These are phyloP conservation scores for Dimocarpus longan DNA, from an alignment of 345 rosid species.

Conservation along the genomic window DNA sequence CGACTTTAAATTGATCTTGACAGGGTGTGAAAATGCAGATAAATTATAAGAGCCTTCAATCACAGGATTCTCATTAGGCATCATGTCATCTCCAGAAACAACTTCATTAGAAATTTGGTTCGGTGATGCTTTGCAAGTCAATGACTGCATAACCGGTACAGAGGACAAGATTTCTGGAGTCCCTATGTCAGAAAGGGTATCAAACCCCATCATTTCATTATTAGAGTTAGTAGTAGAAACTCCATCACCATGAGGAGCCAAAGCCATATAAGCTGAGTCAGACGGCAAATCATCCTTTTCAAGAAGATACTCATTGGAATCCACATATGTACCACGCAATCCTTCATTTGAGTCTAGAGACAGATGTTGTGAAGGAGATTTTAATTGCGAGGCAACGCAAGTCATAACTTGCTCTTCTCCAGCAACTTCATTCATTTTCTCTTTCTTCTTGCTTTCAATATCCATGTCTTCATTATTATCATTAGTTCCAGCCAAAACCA, in stretches of 20 bases:
- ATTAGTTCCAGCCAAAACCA: constrained; percentile 25
- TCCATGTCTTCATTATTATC: constrained; percentile 30
- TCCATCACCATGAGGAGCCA: constrained; percentile 34
- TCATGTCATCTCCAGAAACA: constrained; percentile 33
- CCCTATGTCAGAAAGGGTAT: constrained; percentile 38
- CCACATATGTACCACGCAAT: constrained; percentile 29
- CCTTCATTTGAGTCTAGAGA: constrained; percentile 27
- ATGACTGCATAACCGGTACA: constrained; percentile 17
- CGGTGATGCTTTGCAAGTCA: constrained; percentile 31
- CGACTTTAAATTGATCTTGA: constrained; percentile 29
- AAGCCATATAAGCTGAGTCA: constrained; percentile 29
- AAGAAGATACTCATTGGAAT: constrained; percentile 25
- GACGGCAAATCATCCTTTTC: constrained; percentile 34
- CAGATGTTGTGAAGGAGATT: constrained; percentile 33
- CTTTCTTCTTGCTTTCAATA: constrained; percentile 34
- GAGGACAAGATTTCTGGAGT: constrained; percentile 41
- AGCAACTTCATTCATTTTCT: constrained; percentile 25
- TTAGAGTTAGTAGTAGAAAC: constrained; percentile 37
- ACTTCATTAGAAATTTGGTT: constrained; percentile 35
- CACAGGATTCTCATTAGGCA: constrained; percentile 33
- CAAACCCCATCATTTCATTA: constrained; percentile 42
- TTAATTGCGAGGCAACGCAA: constrained; percentile 26
- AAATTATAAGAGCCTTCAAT: constrained; percentile 32
- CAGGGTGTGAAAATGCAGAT: constrained; percentile 36
- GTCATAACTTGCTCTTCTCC: constrained; percentile 33